These are phyloP conservation scores for Salix dunnii DNA, from an alignment of 345 rosid species.

Conservation along the genomic window DNA sequence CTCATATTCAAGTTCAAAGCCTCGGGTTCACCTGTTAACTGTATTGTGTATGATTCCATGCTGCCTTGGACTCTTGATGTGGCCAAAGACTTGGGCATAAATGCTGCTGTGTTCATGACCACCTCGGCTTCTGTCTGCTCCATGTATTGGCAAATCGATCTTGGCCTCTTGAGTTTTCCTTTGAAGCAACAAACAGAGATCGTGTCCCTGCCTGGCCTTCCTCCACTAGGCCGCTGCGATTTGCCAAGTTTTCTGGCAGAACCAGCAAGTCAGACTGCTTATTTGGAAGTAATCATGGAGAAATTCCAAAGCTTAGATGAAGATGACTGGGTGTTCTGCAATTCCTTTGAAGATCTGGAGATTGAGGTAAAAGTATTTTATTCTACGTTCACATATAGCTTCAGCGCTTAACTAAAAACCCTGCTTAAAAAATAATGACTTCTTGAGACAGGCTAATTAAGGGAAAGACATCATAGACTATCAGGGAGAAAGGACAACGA, in stretches of 20 bases:
- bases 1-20: constrained; percentile 32
- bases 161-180: constrained; percentile 31
- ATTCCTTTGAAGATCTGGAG: constrained; percentile 46
- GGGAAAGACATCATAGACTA: too few relatives aligned
- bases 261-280: constrained; percentile 29
- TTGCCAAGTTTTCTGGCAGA: constrained; percentile 40
- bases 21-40: constrained; percentile 28
- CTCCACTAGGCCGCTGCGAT: constrained; percentile 31
- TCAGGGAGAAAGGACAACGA: too few relatives aligned
- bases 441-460: too few relatives aligned
- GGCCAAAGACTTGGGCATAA: constrained; percentile 35
- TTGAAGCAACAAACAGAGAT: constrained; percentile 18
- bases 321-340: constrained; percentile 46
- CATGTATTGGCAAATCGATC: constrained; percentile 31
- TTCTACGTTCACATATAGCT: not conserved
- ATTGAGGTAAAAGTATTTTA: constrained; percentile 29
- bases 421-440: too few relatives aligned
- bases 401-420: too few relatives aligned
- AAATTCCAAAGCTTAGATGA: constrained; percentile 8
- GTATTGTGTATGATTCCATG: constrained; percentile 45
- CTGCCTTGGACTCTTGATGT: constrained; percentile 50
- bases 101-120: constrained; percentile 39
- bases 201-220: constrained; percentile 39
- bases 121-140: constrained; percentile 46
- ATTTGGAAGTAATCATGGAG: constrained; percentile 37